phyloP scores from a whole-genome alignment of 2,329 filamentous ascomycete species.

The Chaetomiaceae sp. region DNA sequence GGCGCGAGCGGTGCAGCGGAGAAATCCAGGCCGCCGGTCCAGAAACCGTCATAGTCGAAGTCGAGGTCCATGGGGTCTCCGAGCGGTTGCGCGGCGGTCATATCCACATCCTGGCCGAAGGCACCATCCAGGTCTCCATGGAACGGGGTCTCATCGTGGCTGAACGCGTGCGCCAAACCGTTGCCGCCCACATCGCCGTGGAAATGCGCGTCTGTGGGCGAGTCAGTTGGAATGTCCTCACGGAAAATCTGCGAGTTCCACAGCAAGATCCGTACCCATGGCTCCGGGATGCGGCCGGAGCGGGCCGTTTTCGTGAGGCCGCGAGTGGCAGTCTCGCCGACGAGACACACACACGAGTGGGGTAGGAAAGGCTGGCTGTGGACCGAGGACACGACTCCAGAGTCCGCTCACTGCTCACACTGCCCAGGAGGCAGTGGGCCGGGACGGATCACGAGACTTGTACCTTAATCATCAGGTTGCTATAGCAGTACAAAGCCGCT shows the following conservation, averaged over 20 bases:
- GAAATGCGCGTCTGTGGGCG: conserved; percentile 2
- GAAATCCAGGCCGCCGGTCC: conserved; percentile 22
- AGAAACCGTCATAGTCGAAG: conserved; percentile 24
- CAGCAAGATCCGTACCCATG: conserved; percentile 7
- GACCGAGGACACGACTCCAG: too few relatives aligned
- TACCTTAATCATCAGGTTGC: too few relatives aligned
- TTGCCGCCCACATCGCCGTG: not conserved
- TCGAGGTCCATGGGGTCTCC: conserved; percentile 28
- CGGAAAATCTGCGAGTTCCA: too few relatives aligned
- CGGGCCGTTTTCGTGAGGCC: too few relatives aligned
- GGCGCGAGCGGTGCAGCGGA: conserved; percentile 7
- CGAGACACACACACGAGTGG: too few relatives aligned
- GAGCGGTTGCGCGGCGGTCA: not conserved
- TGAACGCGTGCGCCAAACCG: not conserved
- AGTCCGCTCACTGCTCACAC: too few relatives aligned
- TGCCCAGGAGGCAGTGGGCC: too few relatives aligned
- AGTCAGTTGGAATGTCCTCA: not conserved
- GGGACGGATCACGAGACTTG: too few relatives aligned
- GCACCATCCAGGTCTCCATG: not conserved
- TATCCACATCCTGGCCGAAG: not conserved
- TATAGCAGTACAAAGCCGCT: too few relatives aligned
- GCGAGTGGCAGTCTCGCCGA: too few relatives aligned
- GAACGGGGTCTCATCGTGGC: not conserved
- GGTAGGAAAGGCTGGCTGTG: too few relatives aligned
- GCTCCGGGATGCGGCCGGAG: conserved; percentile 3